A percentile compares a stretch with the other conserved stretches of the same genome.
Conservation (phyloP, 2,329 filamentous ascomycete genomes). For the Aspergillus viridinutans region DNA sequence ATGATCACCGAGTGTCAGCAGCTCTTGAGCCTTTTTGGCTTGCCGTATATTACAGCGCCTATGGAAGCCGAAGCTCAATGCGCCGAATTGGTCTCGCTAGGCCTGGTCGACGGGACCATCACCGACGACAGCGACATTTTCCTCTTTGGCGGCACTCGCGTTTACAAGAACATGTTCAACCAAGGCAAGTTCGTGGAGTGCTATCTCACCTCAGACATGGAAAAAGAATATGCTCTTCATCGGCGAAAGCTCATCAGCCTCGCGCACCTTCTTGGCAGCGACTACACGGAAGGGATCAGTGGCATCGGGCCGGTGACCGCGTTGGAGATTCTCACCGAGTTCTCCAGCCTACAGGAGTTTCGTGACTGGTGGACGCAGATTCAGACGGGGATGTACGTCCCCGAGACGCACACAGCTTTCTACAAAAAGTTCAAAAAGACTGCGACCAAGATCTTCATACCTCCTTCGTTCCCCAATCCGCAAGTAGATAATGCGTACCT, state of each 20-base stretch:
- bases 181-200: constrained; percentile 97
- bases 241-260: constrained; percentile 84
- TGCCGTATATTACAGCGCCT: constrained; percentile 94
- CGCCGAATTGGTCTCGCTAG: constrained; percentile 78
- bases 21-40: constrained; percentile 80
- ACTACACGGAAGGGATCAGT: constrained; percentile 89
- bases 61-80: constrained; percentile 99
- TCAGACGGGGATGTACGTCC: constrained; percentile 61
- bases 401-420: constrained; percentile 60
- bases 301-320: constrained; percentile 93
- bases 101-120: constrained; percentile 93
- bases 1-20: constrained; percentile 97
- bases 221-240: constrained; percentile 82
- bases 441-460: constrained; percentile 79
- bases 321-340: constrained; percentile 89
- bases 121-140: constrained; percentile 97
- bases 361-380: constrained; percentile 81
- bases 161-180: constrained; percentile 99
- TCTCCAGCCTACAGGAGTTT: constrained; percentile 69
- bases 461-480: constrained; percentile 70
- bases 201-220: constrained; percentile 77
- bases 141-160: constrained; percentile 88
- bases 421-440: constrained; percentile 84
- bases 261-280: constrained; percentile 84
- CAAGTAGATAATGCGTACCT: constrained; percentile 81